These are phyloP conservation scores for Pascua sp. DNA, from an alignment of 1,284 basidiomycete genomes.

Conservation along the genomic window DNA sequence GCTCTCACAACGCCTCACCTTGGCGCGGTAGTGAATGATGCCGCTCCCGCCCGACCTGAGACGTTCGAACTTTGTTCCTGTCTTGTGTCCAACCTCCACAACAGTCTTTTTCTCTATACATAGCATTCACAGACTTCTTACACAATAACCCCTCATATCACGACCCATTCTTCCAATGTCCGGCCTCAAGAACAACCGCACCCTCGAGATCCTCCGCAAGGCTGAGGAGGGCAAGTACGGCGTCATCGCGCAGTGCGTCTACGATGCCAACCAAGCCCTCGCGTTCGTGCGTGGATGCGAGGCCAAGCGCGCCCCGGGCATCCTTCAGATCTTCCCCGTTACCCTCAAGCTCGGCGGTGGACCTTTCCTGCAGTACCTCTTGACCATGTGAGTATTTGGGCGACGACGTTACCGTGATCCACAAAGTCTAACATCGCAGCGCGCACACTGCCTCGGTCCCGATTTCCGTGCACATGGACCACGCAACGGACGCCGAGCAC, in stretches of 20 bases:
- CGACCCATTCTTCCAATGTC: conserved; percentile 16
- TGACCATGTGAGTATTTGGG: conserved; percentile 29
- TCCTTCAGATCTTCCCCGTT: conserved; percentile 48
- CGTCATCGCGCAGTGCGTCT: conserved; percentile 38
- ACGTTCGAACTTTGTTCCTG: no score
- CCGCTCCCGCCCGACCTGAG: no score
- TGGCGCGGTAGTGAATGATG: no score
- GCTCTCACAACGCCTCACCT: no score
- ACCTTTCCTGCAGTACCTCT: conserved; percentile 34
- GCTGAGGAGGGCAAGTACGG: conserved; percentile 46
- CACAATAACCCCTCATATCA: no score
- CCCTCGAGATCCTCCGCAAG: conserved; percentile 43
- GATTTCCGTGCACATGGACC: conserved; percentile 50
- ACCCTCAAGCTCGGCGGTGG: conserved; percentile 35
- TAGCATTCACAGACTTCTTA: no score
- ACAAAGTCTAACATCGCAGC: conserved; percentile 44
- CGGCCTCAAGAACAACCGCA: conserved; percentile 38
- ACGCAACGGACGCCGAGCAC: conserved; percentile 52
- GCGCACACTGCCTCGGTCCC: conserved; percentile 49
- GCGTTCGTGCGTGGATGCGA: conserved; percentile 47
- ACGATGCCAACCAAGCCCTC: conserved; percentile 43
- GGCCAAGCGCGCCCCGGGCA: conserved; percentile 40
- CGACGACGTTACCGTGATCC: neutral
- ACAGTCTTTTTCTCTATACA: neutral
- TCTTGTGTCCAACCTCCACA: neutral